Base-by-base conservation (phyloP, 2,329 filamentous ascomycete species). In the Phoma sp. region DNA sequence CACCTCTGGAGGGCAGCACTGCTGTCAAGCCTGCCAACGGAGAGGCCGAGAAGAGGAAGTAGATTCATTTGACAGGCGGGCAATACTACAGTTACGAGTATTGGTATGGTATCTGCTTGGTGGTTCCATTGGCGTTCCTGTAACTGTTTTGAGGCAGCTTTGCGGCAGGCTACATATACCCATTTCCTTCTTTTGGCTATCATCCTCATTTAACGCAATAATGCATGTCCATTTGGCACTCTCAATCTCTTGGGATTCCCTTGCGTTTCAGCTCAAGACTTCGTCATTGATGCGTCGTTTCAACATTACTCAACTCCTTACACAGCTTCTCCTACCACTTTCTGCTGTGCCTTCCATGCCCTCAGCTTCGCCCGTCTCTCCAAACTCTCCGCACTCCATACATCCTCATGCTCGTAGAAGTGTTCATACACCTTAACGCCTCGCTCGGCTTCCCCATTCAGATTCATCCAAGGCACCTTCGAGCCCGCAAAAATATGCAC, bases 401-500 rank as follows among this genome's bases (percentile, higher is more conserved):
- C 60, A 25, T 59, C 47, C 35, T 50, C 42, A 35, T 22, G 42
- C 5, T 50, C 37, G 55, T 65, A 65, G 43, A 52, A 60, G 24
- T 49, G 60, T 9, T 61, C 57, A 38, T 44, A 63, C 1, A 63
- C 50, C 30, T 22, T 23, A 3, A 59, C 47, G 1, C 63, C 61
- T 13, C 40, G 72, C 53, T 78, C 75, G 5, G 57, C 59, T 45
- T 80, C 74, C 40, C 75, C 70, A 2, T 58, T 58, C 47, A 80
- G 55, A 29, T 66, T 51, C 47, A 81, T 54, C 65, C 78, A 82
- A 10, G 63, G 58, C 54, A 68, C 54, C 51, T 77, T 79, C 50
- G 71, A 77, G 30, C 71, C 74, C 55, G 62, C 62, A 37, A 68
- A 82, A 45, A 81, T 78, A 64, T 82, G 79, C 18, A 77, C 71